Conservation (phyloP, 176 grass and related monocot genomes). For the Triticum turgidum region DNA sequence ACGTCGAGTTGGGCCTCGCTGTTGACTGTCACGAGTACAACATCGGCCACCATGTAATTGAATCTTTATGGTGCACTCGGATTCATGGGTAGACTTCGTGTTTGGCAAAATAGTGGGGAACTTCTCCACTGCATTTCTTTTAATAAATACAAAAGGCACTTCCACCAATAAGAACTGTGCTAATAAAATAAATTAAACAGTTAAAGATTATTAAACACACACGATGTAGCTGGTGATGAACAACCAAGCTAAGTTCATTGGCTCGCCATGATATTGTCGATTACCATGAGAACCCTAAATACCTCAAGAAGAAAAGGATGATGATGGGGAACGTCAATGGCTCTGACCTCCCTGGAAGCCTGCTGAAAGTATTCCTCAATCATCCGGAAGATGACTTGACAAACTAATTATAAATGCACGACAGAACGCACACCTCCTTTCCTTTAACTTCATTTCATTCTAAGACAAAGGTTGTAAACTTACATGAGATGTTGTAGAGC, state of each 20-base stretch:
- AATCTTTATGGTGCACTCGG: neutral
- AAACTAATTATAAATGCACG: too few species aligned
- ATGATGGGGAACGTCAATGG: slow-evolving; percentile 86
- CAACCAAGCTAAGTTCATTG: slow-evolving; percentile 81
- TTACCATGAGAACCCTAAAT: slow-evolving; percentile 79
- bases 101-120: too few species aligned
- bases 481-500: too few species aligned
- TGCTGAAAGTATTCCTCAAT: slow-evolving; percentile 44
- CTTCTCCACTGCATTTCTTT: too few species aligned
- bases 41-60: slow-evolving; percentile 72
- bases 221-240: slow-evolving; percentile 89
- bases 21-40: slow-evolving; percentile 82
- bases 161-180: too few species aligned
- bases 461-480: too few species aligned
- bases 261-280: slow-evolving; percentile 76
- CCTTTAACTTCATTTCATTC: too few species aligned
- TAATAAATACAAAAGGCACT: too few species aligned
- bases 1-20: slow-evolving; percentile 77
- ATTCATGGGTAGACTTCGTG: neutral
- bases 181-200: too few species aligned
- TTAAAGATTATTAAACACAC: neutral
- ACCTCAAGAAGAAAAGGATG: slow-evolving; percentile 78
- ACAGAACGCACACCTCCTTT: too few species aligned
- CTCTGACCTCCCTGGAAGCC: slow-evolving; percentile 64
- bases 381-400: too few species aligned